These are phyloP conservation scores for Vanrija sp. DNA, from an alignment of 1,284 basidiomycete genomes.

Conservation along the genomic window DNA sequence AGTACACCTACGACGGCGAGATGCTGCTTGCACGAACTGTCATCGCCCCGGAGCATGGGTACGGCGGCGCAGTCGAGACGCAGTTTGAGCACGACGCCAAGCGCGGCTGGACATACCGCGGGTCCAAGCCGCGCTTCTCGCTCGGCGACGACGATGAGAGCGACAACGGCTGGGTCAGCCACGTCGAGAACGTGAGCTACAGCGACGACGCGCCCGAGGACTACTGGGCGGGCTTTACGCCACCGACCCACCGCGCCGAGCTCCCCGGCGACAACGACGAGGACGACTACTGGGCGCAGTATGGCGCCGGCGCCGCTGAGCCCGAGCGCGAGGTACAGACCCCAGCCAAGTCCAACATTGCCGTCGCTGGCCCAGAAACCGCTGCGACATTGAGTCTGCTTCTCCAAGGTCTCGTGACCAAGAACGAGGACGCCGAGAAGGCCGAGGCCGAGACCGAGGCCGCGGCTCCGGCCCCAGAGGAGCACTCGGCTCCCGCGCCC, in stretches of 20 bases:
- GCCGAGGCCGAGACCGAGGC: not conserved
- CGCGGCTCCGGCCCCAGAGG: not conserved
- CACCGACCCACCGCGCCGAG: constrained; percentile 6
- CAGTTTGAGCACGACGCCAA: too few species aligned
- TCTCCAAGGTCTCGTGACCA: constrained; percentile 3
- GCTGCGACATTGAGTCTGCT: constrained; percentile 10
- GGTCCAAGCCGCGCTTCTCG: not conserved
- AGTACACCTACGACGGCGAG: constrained; percentile 20
- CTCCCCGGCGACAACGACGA: constrained; percentile 19
- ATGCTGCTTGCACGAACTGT: constrained; percentile 7
- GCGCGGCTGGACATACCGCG: not conserved
- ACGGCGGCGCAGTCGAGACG: constrained; percentile 1
- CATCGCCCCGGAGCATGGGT: constrained; percentile 2
- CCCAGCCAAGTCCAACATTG: not conserved
- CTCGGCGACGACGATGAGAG: not conserved
- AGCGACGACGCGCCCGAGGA: constrained; percentile 14
- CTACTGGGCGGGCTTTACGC: constrained; percentile 34
- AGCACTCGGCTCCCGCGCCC: not conserved
- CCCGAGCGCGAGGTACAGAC: not conserved
- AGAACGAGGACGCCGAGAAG: not conserved
- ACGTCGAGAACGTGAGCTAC: not conserved
- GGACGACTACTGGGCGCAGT: constrained; percentile 42
- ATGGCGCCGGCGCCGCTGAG: constrained; percentile 20
- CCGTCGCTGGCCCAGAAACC: constrained; percentile 3
- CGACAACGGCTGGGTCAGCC: not conserved